Evolutionary conservation across 176 grass and related monocot species (phyloP), one percentile per base, ranked within the genome.

Genomic region (Eleusine coracana): DNA sequence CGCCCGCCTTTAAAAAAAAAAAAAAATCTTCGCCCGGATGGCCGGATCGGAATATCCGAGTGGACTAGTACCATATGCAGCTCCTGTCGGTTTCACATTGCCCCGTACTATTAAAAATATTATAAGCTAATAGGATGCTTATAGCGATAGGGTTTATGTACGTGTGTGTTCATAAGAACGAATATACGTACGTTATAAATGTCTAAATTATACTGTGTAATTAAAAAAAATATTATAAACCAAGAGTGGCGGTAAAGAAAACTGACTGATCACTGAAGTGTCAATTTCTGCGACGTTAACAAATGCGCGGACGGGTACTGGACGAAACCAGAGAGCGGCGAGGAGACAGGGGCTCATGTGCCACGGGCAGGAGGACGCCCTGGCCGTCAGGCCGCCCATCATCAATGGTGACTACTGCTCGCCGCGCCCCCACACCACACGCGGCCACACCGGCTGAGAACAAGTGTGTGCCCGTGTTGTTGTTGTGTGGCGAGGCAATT

Each of bases 331-430:
- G 56, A 15, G 7, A 6, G 23, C 25, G 13, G 51, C 14, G 76
- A 45, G 82, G 76, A 45, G 82, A 90, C 41, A 44, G 87, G 34
- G 14, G 37, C 55, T 76, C 88, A 93, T 74, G 82, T 88, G 88
- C 70, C 40, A 54, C 37, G 56, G 51, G 18, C 80, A 89, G 86
- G 78, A 89, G 86, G 78, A 54, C 18, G 46, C 55, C 71, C 36
- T 77, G 61, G 50, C 0, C 51, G 46, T 61, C 70, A 64, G 50
- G 27, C 13, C 3, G 56, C 56, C 56, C 20, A 59, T 0, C 27
- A 84, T 68, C 79, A 61, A 20, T 66, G 45, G 44, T 10, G 54
- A 45, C 48, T 29, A 6, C 56, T 68, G 66, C 21, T 25, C 7
- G 23, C 28, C 17, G 49, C 65, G 74, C 1, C 66, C 61, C 20